Evolutionary conservation across 2,329 filamentous ascomycete species (phyloP).

Genomic region (Aschersonia sp.): DNA sequence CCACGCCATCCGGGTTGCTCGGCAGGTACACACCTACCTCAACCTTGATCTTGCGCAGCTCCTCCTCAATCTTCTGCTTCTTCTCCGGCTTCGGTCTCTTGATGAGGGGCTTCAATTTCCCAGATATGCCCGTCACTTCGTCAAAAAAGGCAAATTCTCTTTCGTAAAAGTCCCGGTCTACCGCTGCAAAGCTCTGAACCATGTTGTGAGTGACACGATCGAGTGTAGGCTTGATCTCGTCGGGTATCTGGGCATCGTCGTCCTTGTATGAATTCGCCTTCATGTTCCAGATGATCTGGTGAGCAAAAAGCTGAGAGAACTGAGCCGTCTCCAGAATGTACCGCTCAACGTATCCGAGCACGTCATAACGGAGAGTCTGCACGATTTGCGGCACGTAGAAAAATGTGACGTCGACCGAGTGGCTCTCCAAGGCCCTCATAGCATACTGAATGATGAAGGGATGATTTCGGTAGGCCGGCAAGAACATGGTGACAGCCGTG

Average conservation of each 20-base stretch:
- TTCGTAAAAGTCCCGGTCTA: slow-evolving; percentile 79
- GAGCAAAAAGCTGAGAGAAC: slow-evolving; percentile 94
- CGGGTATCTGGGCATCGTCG: slow-evolving; percentile 78
- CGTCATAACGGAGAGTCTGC: slow-evolving; percentile 85
- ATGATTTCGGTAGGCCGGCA: slow-evolving; percentile 81
- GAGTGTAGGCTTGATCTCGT: slow-evolving; percentile 82
- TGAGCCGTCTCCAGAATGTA: slow-evolving; percentile 96
- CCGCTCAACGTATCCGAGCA: slow-evolving; percentile 82
- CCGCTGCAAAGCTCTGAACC: slow-evolving; percentile 63
- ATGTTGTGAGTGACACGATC: slow-evolving; percentile 81
- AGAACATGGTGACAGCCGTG: slow-evolving; percentile 82
- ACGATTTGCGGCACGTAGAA: slow-evolving; percentile 99
- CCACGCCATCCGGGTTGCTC: slow-evolving; percentile 90
- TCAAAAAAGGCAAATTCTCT: slow-evolving; percentile 97
- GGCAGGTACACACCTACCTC: slow-evolving; percentile 95
- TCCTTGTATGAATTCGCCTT: slow-evolving; percentile 98
- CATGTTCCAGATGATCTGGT: slow-evolving; percentile 99
- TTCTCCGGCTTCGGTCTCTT: slow-evolving; percentile 90
- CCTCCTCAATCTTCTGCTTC: slow-evolving; percentile 98
- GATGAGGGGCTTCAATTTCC: slow-evolving; percentile 86
- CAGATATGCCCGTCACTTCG: slow-evolving; percentile 88
- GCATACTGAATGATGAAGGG: slow-evolving; percentile 93
- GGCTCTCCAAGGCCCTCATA: slow-evolving; percentile 85
- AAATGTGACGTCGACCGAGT: slow-evolving; percentile 93
- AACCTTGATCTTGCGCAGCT: slow-evolving; percentile 91